Conservation (phyloP, 805 yeast species). For the Ogataea salicorniae region DNA sequence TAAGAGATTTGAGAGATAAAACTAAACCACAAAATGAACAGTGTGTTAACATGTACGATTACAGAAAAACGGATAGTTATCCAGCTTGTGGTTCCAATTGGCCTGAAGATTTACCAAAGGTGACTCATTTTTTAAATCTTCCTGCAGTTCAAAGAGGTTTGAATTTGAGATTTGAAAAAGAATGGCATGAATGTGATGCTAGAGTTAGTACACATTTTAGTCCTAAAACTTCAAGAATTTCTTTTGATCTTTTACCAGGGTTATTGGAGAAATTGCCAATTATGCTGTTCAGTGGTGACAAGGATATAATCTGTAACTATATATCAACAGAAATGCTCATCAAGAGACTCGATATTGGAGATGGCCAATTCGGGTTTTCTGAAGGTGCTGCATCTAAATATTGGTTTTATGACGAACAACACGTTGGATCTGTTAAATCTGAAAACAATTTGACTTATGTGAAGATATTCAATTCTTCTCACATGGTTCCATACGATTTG, state of each 20-base stretch:
- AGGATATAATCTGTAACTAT: constrained; percentile 84
- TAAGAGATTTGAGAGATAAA: constrained; percentile 28
- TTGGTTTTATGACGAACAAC: constrained; percentile 41
- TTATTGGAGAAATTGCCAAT: constrained; percentile 57
- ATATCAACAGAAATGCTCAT: constrained; percentile 69
- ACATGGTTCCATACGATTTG: constrained; percentile 89
- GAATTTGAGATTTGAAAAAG: constrained; percentile 36
- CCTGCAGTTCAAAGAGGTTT: constrained; percentile 44
- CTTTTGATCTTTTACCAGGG: constrained; percentile 63
- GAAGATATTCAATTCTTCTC: constrained; percentile 71
- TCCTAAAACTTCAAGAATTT: constrained; percentile 50
- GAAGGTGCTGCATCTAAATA: constrained; percentile 26
- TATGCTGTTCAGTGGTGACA: constrained; percentile 78
- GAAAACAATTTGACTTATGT: constrained; percentile 76
- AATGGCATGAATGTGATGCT: constrained; percentile 78
- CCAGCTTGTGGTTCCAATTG: constrained; percentile 92
- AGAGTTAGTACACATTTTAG: constrained; percentile 48
- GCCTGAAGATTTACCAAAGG: constrained; percentile 61
- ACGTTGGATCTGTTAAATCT: constrained; percentile 35
- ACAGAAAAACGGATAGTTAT: constrained; percentile 59
- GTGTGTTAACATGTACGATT: constrained; percentile 84
- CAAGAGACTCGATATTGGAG: constrained; percentile 53
- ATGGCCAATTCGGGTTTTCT: constrained; percentile 50
- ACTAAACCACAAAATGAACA: constrained; percentile 32
- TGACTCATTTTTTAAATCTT: constrained; percentile 45